Conservation (phyloP, 169 alveolate genomes). For the Plasmodium gaboni region DNA sequence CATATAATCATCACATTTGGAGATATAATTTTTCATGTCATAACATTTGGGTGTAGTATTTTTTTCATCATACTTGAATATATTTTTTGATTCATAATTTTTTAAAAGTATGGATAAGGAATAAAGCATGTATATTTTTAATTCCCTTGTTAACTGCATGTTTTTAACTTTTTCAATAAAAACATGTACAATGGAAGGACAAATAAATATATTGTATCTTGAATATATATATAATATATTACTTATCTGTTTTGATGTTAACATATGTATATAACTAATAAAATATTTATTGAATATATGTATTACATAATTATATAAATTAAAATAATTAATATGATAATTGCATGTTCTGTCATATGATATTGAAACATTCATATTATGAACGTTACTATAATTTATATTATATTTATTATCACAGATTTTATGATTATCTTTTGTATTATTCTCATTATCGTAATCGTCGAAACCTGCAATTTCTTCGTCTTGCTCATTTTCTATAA, state of each 20-base stretch:
- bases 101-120: constrained; percentile 64
- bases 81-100: constrained; percentile 29
- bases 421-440: neutral
- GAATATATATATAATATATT: constrained; percentile 63
- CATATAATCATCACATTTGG: too few relatives aligned
- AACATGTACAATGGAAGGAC: constrained; percentile 19
- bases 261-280: constrained; percentile 36
- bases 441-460: too few relatives aligned
- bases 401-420: neutral
- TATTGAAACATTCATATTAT: too few relatives aligned
- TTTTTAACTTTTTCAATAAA: constrained; percentile 46
- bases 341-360: constrained; percentile 7
- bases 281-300: constrained; percentile 52
- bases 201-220: constrained; percentile 56
- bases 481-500: constrained; percentile 15
- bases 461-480: neutral
- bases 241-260: constrained; percentile 54
- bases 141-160: constrained; percentile 22
- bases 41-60: too few relatives aligned
- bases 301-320: constrained; percentile 59
- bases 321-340: constrained; percentile 25
- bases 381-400: too few relatives aligned
- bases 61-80: too few relatives aligned
- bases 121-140: constrained; percentile 68
- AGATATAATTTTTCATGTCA: too few relatives aligned